A percentile compares a stretch with the other conserved stretches of the same genome.
These are phyloP conservation scores for Quercus engelmannii DNA, from an alignment of 306 rosid species.

Conservation along the genomic window DNA sequence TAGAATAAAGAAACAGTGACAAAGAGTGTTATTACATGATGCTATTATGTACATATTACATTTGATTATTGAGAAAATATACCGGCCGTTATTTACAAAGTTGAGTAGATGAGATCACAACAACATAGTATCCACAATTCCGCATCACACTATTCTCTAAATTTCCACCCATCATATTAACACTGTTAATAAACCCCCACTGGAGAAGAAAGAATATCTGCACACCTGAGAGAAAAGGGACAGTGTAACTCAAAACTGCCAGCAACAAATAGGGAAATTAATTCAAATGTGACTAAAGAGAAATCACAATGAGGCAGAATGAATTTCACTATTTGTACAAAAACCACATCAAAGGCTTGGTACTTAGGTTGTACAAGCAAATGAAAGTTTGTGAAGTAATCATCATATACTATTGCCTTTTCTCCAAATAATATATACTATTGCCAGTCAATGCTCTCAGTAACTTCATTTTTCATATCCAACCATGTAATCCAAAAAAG, in stretches of 20 bases:
- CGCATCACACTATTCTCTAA: constrained; percentile 50
- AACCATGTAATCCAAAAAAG: not conserved
- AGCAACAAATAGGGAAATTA: not conserved
- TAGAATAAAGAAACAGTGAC: constrained; percentile 11
- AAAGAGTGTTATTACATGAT: constrained; percentile 10
- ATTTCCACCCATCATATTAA: constrained; percentile 43
- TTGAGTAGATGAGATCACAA: constrained; percentile 37
- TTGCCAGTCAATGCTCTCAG: not conserved
- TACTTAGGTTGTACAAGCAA: too few relatives aligned
- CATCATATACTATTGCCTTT: not conserved
- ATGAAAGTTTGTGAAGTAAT: too few relatives aligned
- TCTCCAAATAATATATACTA: constrained; percentile 6
- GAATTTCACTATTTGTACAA: too few relatives aligned
- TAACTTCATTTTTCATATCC: not conserved
- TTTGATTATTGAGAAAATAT: constrained; percentile 46
- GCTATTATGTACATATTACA: constrained; percentile 60
- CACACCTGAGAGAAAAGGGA: constrained; percentile 43
- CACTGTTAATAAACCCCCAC: constrained; percentile 51
- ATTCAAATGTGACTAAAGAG: not conserved
- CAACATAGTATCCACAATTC: constrained; percentile 34
- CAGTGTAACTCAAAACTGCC: not conserved
- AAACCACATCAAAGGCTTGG: too few relatives aligned
- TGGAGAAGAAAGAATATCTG: constrained; percentile 68
- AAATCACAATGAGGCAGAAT: not conserved
- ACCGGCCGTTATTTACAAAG: constrained; percentile 59